Evolutionary conservation across 805 yeast genomes (phyloP).

Genomic region (Monosporozyma aerobia): DNA sequence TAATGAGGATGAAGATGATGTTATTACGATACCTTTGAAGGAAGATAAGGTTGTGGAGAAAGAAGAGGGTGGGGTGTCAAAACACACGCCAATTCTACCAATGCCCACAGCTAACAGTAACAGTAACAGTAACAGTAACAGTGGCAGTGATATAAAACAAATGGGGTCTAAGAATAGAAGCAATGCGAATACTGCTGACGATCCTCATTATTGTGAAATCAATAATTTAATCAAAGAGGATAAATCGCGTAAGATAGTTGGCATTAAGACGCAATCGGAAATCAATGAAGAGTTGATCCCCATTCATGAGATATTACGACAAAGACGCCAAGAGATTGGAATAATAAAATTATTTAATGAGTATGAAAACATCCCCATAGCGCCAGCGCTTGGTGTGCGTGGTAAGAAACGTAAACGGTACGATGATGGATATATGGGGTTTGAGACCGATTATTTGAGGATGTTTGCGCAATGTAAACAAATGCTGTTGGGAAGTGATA

Average conservation of each 20-base stretch:
- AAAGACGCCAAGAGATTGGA: conserved; percentile 25
- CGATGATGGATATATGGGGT: conserved; percentile 26
- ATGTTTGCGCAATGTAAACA: conserved; percentile 19
- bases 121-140: neutral
- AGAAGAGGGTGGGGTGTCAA: neutral
- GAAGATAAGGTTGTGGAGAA: neutral
- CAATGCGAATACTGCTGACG: neutral
- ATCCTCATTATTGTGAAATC: neutral
- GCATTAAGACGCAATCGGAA: conserved; percentile 17
- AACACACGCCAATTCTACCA: neutral
- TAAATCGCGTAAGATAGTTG: neutral
- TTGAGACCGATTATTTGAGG: conserved; percentile 27
- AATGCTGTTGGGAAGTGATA: conserved; percentile 7
- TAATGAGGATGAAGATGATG: neutral
- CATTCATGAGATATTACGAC: conserved; percentile 14
- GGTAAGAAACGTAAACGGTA: conserved; percentile 30
- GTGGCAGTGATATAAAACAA: neutral
- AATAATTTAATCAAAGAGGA: conserved; percentile 1
- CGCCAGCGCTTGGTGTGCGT: conserved; percentile 30
- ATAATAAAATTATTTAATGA: conserved; percentile 27
- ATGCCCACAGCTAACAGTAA: neutral
- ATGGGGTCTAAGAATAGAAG: neutral
- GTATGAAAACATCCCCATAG: conserved; percentile 29
- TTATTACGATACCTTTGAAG: neutral
- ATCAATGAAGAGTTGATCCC: conserved; percentile 15